phyloP scores from a whole-genome alignment of 495 filamentous ascomycete genomes.

The Paragyromitra xinjiangensis region DNA sequence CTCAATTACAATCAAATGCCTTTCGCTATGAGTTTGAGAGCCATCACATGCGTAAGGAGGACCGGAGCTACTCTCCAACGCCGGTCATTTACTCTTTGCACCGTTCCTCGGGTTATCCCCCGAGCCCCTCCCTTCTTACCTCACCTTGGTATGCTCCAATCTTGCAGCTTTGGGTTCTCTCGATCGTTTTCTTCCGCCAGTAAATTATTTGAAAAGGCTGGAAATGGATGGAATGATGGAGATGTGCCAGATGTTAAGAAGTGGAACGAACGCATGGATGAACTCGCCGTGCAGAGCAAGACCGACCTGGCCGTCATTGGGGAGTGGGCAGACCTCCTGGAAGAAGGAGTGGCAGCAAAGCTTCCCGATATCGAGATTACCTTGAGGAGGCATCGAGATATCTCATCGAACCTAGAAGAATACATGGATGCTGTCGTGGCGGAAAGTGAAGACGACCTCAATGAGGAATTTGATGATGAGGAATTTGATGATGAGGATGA shows the following conservation, averaged over 20 bases:
- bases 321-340: conserved; percentile 13
- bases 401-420: neutral
- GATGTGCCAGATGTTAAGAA: conserved; percentile 2
- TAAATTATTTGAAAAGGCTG: neutral
- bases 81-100: neutral
- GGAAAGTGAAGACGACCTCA: neutral
- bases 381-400: conserved; percentile 2
- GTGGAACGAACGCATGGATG: conserved; percentile 33
- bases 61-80: neutral
- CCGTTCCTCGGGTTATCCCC: neutral
- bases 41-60: neutral
- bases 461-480: neutral
- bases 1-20: conserved; percentile 12
- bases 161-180: neutral
- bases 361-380: conserved; percentile 22
- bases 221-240: conserved; percentile 1
- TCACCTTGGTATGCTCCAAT: neutral
- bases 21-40: conserved; percentile 9
- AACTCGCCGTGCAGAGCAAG: conserved; percentile 18
- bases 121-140: neutral
- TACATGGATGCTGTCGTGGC: conserved; percentile 8
- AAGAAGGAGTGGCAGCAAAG: conserved; percentile 9
- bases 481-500: neutral
- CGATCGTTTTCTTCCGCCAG: conserved; percentile 19
- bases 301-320: neutral